A percentile compares a stretch with the other conserved stretches of the same genome.
Evolutionary conservation across 192 early-diverging fungal genomes (phyloP).

Genomic region (Allomyces macrogynus): DNA sequence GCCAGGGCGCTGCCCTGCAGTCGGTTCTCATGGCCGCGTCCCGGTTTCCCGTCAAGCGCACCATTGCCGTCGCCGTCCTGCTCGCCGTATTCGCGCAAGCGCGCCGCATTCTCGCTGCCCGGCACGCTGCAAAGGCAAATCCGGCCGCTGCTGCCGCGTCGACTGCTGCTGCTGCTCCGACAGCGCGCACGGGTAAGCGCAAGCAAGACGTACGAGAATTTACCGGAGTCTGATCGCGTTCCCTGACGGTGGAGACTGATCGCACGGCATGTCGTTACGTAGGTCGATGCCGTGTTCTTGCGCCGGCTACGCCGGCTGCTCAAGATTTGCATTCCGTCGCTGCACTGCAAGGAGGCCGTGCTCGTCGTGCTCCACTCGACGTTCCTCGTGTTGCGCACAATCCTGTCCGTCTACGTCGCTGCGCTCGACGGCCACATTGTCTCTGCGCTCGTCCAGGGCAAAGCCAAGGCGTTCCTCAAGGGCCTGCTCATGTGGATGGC

Average conservation of each 20-base stretch:
- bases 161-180: not conserved
- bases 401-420: conserved; percentile 79
- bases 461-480: conserved; percentile 58
- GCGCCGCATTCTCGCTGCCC: not conserved
- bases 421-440: conserved; percentile 68
- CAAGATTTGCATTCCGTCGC: conserved; percentile 66
- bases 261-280: not conserved
- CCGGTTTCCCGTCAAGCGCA: not conserved
- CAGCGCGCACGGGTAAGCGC: not conserved
- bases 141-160: not conserved
- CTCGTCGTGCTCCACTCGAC: conserved; percentile 64
- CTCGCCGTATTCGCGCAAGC: not conserved
- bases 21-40: too few species aligned
- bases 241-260: not conserved
- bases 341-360: conserved; percentile 63
- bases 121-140: not conserved
- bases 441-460: conserved; percentile 50
- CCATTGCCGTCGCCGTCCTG: not conserved
- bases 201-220: not conserved
- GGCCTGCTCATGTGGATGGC: conserved; percentile 82
- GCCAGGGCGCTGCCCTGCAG: too few species aligned
- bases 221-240: not conserved
- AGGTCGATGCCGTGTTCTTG: conserved; percentile 20
- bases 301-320: conserved; percentile 46
- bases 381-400: conserved; percentile 72